Evolutionary conservation across 164 flowering plant genomes (phyloP).

Genomic region (Umbilicus rupestris): DNA sequence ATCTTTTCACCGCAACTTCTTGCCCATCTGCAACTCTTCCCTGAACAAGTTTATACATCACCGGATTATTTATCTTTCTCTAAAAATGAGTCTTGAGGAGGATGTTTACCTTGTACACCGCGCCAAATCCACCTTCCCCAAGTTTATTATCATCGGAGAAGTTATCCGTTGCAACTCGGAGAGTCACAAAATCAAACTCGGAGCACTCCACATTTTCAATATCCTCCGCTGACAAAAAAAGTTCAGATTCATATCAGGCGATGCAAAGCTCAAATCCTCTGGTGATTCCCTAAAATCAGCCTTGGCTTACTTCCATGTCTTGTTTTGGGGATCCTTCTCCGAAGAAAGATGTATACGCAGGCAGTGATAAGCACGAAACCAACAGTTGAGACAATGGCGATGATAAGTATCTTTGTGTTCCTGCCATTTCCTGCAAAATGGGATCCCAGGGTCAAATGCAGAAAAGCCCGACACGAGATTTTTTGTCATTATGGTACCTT

Average conservation of each 20-base stretch:
- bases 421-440: background rate
- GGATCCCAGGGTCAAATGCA: background rate
- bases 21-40: slow-evolving; percentile 4
- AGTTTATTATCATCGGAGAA: slow-evolving; percentile 7
- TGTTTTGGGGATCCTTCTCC: background rate
- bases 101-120: slow-evolving; percentile 13
- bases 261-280: background rate
- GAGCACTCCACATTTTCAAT: background rate
- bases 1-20: slow-evolving; percentile 10
- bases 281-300: background rate
- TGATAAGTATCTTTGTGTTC: background rate
- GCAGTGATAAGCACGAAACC: background rate
- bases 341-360: background rate
- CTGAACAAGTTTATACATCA: background rate
- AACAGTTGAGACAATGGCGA: background rate
- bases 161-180: slow-evolving; percentile 3
- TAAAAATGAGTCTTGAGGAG: background rate
- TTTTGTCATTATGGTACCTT: background rate
- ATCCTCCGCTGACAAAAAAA: background rate
- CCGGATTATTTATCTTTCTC: background rate
- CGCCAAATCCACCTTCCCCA: slow-evolving; percentile 13
- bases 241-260: background rate
- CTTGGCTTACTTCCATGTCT: background rate
- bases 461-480: too few relatives aligned
- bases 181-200: background rate